Evolutionary conservation across 305 asterid genomes (phyloP).

Genomic region (Fraxinus sp.): DNA sequence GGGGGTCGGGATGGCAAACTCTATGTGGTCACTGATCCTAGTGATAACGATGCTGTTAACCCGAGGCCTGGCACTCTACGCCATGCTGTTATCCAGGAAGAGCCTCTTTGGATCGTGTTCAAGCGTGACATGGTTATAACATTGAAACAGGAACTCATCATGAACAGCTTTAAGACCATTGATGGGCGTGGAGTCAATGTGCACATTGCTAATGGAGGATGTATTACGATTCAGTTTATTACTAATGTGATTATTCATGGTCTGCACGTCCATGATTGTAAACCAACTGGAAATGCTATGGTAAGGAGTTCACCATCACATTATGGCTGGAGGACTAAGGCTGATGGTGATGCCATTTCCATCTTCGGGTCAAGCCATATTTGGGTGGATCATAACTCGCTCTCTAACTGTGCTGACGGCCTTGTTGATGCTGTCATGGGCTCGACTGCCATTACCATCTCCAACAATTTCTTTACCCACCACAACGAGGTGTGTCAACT

Average conservation of each 20-base stretch:
- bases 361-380: constrained; percentile 87
- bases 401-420: constrained; percentile 92
- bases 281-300: constrained; percentile 93
- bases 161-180: constrained; percentile 97
- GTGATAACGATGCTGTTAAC: constrained; percentile 72
- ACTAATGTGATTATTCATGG: constrained; percentile 90
- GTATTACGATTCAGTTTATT: constrained; percentile 76
- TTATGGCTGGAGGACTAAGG: constrained; percentile 96
- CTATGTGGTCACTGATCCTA: constrained; percentile 66
- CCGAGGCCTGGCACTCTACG: constrained; percentile 86
- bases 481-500: constrained; percentile 74
- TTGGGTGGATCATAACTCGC: constrained; percentile 94
- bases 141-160: constrained; percentile 82
- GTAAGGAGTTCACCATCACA: constrained; percentile 90
- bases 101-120: constrained; percentile 90
- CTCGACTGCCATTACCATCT: constrained; percentile 87
- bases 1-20: constrained; percentile 88
- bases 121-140: constrained; percentile 79
- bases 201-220: constrained; percentile 85
- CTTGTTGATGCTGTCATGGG: constrained; percentile 98
- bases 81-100: constrained; percentile 83
- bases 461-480: constrained; percentile 88
- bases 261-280: constrained; percentile 73
- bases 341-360: constrained; percentile 91
- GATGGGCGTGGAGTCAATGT: constrained; percentile 94